Conservation (phyloP, 495 filamentous ascomycete genomes). For the Talaromyces stipitatus region DNA sequence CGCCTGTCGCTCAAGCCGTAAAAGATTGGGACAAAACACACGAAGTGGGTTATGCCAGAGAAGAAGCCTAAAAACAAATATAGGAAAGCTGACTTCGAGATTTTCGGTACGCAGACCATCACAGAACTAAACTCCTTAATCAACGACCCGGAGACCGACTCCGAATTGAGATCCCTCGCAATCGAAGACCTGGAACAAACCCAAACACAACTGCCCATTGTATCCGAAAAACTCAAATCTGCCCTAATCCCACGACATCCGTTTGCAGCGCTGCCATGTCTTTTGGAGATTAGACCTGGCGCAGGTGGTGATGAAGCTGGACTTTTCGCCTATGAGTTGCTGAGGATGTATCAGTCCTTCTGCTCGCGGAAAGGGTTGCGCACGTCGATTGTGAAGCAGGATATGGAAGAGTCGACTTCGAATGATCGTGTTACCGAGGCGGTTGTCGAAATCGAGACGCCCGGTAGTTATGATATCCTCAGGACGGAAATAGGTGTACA, state of each 20-base stretch:
- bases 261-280: slow-evolving; percentile 85
- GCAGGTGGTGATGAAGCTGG: slow-evolving; percentile 90
- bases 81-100: not conserved
- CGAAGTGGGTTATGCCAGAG: slow-evolving; percentile 21
- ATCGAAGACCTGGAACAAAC: slow-evolving; percentile 66
- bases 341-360: slow-evolving; percentile 83
- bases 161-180: slow-evolving; percentile 61
- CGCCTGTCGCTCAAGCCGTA: slow-evolving; percentile 57
- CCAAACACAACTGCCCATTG: slow-evolving; percentile 44
- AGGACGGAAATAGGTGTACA: slow-evolving; percentile 90
- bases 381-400: slow-evolving; percentile 47
- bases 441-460: slow-evolving; percentile 71
- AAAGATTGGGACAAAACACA: slow-evolving; percentile 52
- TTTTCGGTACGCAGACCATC: slow-evolving; percentile 36
- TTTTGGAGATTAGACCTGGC: slow-evolving; percentile 87
- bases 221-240: slow-evolving; percentile 58
- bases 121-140: slow-evolving; percentile 51
- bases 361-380: slow-evolving; percentile 59
- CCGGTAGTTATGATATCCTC: slow-evolving; percentile 71
- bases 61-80: not conserved
- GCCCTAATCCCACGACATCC: slow-evolving; percentile 82
- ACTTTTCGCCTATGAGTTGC: slow-evolving; percentile 77
- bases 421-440: slow-evolving; percentile 70
- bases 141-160: slow-evolving; percentile 50
- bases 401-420: slow-evolving; percentile 45